Base-by-base conservation (phyloP, 2,329 filamentous ascomycete species). In the Thermochaetoides dissita region DNA sequence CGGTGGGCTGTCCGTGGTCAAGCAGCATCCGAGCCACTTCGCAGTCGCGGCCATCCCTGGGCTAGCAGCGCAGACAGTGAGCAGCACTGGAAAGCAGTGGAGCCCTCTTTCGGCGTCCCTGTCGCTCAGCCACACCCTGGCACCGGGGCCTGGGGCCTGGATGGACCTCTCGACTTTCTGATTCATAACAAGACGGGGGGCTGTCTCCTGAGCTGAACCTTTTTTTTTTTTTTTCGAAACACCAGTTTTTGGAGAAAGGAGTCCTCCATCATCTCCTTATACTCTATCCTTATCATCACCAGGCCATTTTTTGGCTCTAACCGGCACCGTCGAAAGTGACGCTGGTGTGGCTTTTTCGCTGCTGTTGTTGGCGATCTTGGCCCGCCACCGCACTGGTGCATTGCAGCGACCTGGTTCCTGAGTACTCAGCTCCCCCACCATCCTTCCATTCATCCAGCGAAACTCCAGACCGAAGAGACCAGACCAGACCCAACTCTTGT, bases 131-230 rank as follows among this genome's bases (percentile, higher is more conserved):
- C 51, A 49, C 51, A 48, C 17, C 17, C 17, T 24, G 17, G 17
- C 17, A 24, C 17, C 5, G 17, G 17, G 17, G 17, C 17, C 17
- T 24, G 17, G 17, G 17, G 17, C 17, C 17, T 24, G 17, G 3
- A 24, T 24, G 38, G 45, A 38, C 44, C 35, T 38, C 43, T 46
- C 42, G 36, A 37, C 49, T 40, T 43, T 44, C 44, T 47, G 47
- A 45, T 47, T 47, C 50, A 51, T 44, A 46, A 44, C 41, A 46
- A 40, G 40, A 29, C 37, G 46, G 41, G 46, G 41, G 42, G 31
- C 36, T 38, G 34, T 48, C 47, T 51, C 49, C 50, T 50, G 50
- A 51, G 49, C 40, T 45, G 43, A 45, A 42, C 45, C 48, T 52
- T 51, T 48, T 45, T 42, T 36, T 39, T 35, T 34, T 51, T 48